These are phyloP conservation scores for Penicillium crystallinum DNA, from an alignment of 495 filamentous ascomycete species.

Conservation along the genomic window DNA sequence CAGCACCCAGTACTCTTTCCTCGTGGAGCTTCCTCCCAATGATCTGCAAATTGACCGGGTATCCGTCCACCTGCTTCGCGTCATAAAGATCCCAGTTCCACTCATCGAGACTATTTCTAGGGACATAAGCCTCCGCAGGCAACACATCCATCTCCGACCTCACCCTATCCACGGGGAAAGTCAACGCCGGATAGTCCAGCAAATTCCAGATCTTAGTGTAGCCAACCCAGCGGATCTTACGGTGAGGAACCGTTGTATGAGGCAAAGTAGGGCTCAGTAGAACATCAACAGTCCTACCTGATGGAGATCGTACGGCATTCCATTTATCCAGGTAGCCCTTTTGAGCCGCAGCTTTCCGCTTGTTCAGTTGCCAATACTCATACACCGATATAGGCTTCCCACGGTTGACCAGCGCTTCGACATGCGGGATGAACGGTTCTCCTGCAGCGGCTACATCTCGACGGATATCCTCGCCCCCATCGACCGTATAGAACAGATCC, in stretches of 20 bases:
- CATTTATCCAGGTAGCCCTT: conserved; percentile 55
- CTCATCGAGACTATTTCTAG: conserved; percentile 48
- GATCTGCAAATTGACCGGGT: conserved; percentile 50
- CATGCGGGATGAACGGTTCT: conserved; percentile 53
- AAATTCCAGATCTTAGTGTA: conserved; percentile 70
- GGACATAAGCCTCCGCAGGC: conserved; percentile 38
- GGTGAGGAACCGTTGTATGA: conserved; percentile 44
- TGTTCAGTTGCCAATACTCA: conserved; percentile 54
- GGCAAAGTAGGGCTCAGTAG: conserved; percentile 53
- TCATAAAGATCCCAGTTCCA: conserved; percentile 48
- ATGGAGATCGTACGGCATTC: conserved; percentile 42
- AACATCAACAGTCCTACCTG: conserved; percentile 53
- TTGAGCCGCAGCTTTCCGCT: conserved; percentile 44
- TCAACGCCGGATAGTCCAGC: conserved; percentile 56
- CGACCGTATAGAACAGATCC: conserved; percentile 48
- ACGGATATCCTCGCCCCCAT: conserved; percentile 52
- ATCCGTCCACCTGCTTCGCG: conserved; percentile 31
- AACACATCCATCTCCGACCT: conserved; percentile 43
- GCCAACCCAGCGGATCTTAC: conserved; percentile 44
- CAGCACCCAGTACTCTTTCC: conserved; percentile 47
- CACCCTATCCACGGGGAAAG: conserved; percentile 51
- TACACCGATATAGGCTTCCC: conserved; percentile 48
- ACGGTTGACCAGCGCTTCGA: conserved; percentile 41
- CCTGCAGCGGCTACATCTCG: conserved; percentile 42
- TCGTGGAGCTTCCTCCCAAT: conserved; percentile 50